phyloP scores from a whole-genome alignment of 352 stramenopile genomes.

The Phytophthora boehmeriae region DNA sequence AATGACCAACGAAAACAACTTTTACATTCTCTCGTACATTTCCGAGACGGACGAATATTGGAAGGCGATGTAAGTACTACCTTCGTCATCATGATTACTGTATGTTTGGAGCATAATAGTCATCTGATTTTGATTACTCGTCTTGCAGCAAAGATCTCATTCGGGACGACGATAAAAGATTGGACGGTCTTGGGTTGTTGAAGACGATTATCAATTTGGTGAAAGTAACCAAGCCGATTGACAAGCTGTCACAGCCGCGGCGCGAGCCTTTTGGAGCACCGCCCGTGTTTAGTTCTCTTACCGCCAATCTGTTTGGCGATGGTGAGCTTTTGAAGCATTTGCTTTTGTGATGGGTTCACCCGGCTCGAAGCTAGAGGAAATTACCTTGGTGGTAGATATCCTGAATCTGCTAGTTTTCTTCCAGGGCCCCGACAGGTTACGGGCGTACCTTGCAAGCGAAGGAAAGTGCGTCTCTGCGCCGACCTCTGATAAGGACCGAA shows the following conservation, averaged over 20 bases:
- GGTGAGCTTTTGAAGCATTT: constrained; percentile 62
- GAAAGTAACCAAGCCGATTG: constrained; percentile 61
- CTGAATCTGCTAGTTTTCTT: constrained; percentile 76
- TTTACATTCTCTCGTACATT: constrained; percentile 83
- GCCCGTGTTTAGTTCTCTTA: constrained; percentile 63
- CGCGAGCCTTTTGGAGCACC: constrained; percentile 57
- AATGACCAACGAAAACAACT: constrained; percentile 89
- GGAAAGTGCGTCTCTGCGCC: constrained; percentile 69
- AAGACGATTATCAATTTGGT: constrained; percentile 79
- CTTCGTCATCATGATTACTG: background rate
- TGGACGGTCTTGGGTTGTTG: constrained; percentile 64
- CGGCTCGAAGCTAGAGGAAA: constrained; percentile 51
- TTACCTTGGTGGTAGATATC: constrained; percentile 66
- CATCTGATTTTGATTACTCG: constrained; percentile 2
- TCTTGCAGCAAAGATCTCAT: constrained; percentile 58
- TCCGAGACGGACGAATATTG: constrained; percentile 76
- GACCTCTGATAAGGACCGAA: constrained; percentile 63
- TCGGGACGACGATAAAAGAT: constrained; percentile 34
- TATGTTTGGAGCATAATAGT: constrained; percentile 4
- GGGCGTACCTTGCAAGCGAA: constrained; percentile 69
- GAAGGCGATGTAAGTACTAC: constrained; percentile 54
- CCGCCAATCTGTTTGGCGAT: constrained; percentile 74
- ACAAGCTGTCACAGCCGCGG: constrained; percentile 61
- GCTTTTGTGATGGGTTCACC: constrained; percentile 48
- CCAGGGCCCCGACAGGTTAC: constrained; percentile 69